phyloP scores from a whole-genome alignment of 2,329 filamentous ascomycete genomes.

The Aspergillus amoenus region DNA sequence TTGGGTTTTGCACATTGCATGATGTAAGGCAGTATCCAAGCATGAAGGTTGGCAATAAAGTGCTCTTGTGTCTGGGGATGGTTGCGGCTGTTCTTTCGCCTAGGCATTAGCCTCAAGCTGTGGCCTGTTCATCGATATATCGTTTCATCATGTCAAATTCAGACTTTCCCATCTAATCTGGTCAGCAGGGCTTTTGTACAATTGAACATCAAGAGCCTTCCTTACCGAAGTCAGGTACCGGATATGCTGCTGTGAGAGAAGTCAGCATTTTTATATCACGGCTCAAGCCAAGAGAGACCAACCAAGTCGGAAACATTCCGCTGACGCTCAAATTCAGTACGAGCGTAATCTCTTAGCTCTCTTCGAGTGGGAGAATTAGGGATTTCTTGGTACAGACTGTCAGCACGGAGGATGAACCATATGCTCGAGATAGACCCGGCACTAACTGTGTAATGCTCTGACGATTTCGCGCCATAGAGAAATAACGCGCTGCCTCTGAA shows the following conservation, averaged over 20 bases:
- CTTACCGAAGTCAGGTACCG: slow-evolving; percentile 46
- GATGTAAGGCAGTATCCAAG: background rate
- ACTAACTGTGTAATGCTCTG: slow-evolving; percentile 40
- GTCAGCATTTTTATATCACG: slow-evolving; percentile 1
- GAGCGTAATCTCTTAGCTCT: slow-evolving; percentile 45
- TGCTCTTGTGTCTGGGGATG: background rate
- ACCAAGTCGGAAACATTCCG: slow-evolving; percentile 44
- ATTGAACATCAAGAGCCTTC: background rate
- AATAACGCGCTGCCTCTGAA: slow-evolving; percentile 45
- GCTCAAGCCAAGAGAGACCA: slow-evolving; percentile 11
- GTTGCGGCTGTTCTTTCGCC: background rate
- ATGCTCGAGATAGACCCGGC: background rate
- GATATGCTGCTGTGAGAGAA: slow-evolving; percentile 38
- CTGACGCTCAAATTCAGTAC: slow-evolving; percentile 46
- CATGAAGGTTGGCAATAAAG: background rate
- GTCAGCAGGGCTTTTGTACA: background rate
- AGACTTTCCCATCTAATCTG: slow-evolving; percentile 42
- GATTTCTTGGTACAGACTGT: slow-evolving; percentile 29
- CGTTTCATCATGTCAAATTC: slow-evolving; percentile 49
- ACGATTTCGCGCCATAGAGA: slow-evolving; percentile 45
- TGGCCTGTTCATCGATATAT: slow-evolving; percentile 47
- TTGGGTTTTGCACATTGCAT: no score
- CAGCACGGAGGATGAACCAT: background rate
- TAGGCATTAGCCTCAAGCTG: slow-evolving; percentile 16
- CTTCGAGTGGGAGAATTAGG: slow-evolving; percentile 40